These are phyloP conservation scores for Cnidoscolus chayamansa DNA, from an alignment of 441 rosid species.

Conservation along the genomic window DNA sequence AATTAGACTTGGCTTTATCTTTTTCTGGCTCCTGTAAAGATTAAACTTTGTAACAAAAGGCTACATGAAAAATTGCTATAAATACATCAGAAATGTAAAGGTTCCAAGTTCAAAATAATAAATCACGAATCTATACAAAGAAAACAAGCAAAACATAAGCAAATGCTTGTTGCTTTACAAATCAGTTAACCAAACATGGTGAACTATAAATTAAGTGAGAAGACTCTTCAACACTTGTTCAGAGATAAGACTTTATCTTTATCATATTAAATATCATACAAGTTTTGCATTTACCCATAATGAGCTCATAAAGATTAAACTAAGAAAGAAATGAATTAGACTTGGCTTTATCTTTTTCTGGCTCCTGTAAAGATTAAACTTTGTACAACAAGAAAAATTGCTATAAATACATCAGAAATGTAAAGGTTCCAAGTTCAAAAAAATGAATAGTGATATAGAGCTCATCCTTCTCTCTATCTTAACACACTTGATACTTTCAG, in stretches of 20 bases:
- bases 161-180: background rate
- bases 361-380: no score
- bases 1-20: background rate
- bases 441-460: background rate
- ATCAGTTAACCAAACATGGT: background rate
- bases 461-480: constrained; percentile 1
- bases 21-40: background rate
- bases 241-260: background rate
- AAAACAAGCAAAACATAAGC: constrained; percentile 23
- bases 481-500: background rate
- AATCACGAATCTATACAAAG: constrained; percentile 65
- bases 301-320: background rate
- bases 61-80: background rate
- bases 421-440: background rate
- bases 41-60: no score
- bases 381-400: background rate
- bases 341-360: background rate
- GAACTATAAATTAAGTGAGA: background rate
- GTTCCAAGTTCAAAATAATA: constrained; percentile 1
- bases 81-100: background rate
- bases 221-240: background rate
- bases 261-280: background rate
- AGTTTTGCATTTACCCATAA: background rate
- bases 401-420: background rate
- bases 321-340: background rate